Base-by-base conservation (phyloP, 2,329 filamentous ascomycete species). In the Colletotrichum tropicicola region DNA sequence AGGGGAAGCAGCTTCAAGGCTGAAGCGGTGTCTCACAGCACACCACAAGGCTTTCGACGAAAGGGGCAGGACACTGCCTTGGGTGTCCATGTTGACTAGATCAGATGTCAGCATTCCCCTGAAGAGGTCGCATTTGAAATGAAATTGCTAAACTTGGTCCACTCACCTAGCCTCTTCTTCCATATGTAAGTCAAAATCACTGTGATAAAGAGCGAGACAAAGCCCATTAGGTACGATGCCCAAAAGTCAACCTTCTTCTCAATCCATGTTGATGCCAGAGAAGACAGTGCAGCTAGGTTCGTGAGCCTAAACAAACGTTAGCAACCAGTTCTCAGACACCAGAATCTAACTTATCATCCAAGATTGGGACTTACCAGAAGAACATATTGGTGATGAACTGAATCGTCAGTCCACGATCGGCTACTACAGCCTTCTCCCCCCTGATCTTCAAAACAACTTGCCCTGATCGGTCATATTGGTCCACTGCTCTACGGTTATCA, bases 381-480 rank as follows among this genome's bases (percentile, higher is more conserved):
- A 89, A 91, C 68, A 89, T 84, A 82, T 84, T 88, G 78, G 87
- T 89, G 49, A 89, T 83, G 37, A 84, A 81, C 68, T 87, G 83
- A 44, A 87, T 80, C 3, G 87, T 89, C 53, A 87, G 75, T 9
- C 81, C 76, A 0, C 86, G 84, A 69, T 89, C 86, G n/a, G n/a
- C 39, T 15, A 88, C 79, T 61, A 89, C 79, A 44, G 88, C 83
- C 82, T 72, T 41, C 70, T 70, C 53, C 78, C 57, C 68, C 3
- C 66, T 53, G 47, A 63, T 68, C 6, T 58, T 68, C 5, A 43
- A 37, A 9, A 58, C 39, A 4, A 72, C 10, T n/a, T 53, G 78
- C 73, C 81, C 53, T 82, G 79, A 55, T 81, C 82, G 68, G 10
- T 35, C 32, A n/a, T 88, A 85, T 73, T 89, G 87, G 67, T 88